These are phyloP conservation scores for Chytriomyces sp. DNA, from an alignment of 192 early-diverging fungal species.

Conservation along the genomic window DNA sequence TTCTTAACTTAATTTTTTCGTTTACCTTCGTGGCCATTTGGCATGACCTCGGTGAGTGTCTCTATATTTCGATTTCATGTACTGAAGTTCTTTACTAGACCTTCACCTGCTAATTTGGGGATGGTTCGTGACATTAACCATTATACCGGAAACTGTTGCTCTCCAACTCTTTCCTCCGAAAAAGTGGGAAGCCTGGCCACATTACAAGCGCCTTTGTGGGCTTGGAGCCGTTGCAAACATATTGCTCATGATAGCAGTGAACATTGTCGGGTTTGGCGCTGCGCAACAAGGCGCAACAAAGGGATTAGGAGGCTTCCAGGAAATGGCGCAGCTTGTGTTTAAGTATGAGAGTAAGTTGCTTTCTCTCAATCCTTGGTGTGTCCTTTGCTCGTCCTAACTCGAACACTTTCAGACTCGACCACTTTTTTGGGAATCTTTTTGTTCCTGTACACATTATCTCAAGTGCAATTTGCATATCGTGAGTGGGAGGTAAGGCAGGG, in stretches of 20 bases:
- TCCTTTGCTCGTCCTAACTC: neutral
- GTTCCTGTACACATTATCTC: constrained; percentile 6
- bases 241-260: constrained; percentile 90
- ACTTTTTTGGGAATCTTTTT: constrained; percentile 11
- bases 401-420: neutral
- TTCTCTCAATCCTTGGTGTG: neutral
- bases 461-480: constrained; percentile 17
- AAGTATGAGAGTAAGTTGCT: neutral
- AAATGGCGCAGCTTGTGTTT: too few species aligned
- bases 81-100: constrained; percentile 33
- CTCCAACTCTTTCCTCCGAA: constrained; percentile 25
- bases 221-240: constrained; percentile 85
- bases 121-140: constrained; percentile 86
- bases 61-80: constrained; percentile 81
- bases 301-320: neutral
- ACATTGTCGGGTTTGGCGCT: constrained; percentile 83
- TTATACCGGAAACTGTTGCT: constrained; percentile 82
- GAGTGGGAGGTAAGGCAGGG: constrained; percentile 3
- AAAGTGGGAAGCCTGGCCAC: constrained; percentile 13
- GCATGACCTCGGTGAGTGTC: constrained; percentile 98
- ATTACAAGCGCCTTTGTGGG: constrained; percentile 67
- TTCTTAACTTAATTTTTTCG: constrained; percentile 79
- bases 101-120: constrained; percentile 87
- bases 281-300: constrained; percentile 2
- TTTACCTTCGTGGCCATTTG: constrained; percentile 98